These are phyloP conservation scores for Ceratocystis papillata DNA, from an alignment of 2,329 filamentous ascomycete species.

Conservation along the genomic window DNA sequence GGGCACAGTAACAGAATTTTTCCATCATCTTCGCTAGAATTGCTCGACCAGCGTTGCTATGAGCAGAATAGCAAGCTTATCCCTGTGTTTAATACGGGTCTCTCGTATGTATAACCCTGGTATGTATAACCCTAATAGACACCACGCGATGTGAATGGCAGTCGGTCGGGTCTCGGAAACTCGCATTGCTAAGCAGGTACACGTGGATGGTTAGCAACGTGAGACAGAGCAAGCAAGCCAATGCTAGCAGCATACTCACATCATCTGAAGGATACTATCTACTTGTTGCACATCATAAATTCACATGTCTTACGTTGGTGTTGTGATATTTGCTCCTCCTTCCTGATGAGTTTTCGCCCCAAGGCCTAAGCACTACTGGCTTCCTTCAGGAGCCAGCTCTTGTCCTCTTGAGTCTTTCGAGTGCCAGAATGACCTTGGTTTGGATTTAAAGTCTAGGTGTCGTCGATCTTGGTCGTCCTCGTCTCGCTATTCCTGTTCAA, in stretches of 20 bases:
- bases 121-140: neutral
- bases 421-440: neutral
- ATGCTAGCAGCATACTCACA: neutral
- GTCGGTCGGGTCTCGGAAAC: neutral
- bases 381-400: too few relatives aligned
- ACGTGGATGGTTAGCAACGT: neutral
- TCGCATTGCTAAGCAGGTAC: neutral
- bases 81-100: neutral
- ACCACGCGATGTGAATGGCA: too few relatives aligned
- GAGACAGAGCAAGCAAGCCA: neutral
- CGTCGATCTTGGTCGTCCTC: slow-evolving; percentile 1
- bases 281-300: neutral
- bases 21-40: slow-evolving; percentile 2
- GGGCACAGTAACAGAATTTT: neutral
- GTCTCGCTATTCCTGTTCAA: neutral
- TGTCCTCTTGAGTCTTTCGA: too few relatives aligned
- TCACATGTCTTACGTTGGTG: neutral
- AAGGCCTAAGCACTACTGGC: too few relatives aligned
- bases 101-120: neutral
- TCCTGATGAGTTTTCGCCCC: too few relatives aligned
- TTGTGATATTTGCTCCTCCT: neutral
- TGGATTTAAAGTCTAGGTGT: neutral
- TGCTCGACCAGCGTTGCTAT: neutral
- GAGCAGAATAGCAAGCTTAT: neutral
- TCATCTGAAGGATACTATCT: neutral